These are phyloP conservation scores for Linum lewisii DNA, from an alignment of 345 rosid genomes.

Conservation along the genomic window DNA sequence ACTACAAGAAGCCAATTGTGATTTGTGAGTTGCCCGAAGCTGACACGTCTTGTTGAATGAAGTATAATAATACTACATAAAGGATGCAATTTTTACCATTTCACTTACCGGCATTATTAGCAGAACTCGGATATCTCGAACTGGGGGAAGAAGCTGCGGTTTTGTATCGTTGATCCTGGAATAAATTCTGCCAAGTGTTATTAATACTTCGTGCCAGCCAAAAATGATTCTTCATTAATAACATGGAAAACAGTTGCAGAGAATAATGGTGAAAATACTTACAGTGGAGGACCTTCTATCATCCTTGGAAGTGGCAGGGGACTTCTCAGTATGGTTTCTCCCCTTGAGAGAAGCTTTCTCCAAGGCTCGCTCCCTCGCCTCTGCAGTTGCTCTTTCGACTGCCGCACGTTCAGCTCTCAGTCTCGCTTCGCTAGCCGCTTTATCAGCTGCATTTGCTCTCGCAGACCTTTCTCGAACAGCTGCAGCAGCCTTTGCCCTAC, in stretches of 20 bases:
- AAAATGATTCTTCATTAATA: conserved; percentile 5
- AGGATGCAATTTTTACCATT: not conserved
- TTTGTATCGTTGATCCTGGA: conserved; percentile 52
- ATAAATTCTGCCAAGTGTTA: conserved; percentile 11
- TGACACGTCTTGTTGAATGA: not conserved
- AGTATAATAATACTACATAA: not conserved
- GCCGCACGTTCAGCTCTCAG: conserved; percentile 84
- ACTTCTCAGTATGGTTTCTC: conserved; percentile 42
- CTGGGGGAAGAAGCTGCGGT: conserved; percentile 35
- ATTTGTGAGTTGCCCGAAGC: conserved; percentile 4
- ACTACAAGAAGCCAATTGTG: conserved; percentile 26
- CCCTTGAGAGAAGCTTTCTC: conserved; percentile 47
- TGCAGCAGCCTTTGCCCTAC: conserved; percentile 39
- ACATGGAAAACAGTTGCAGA: not conserved
- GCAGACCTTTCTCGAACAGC: conserved; percentile 47
- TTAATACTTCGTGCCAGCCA: not conserved
- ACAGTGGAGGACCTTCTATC: conserved; percentile 32
- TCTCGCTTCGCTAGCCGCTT: conserved; percentile 55
- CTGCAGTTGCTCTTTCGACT: conserved; percentile 85
- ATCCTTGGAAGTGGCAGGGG: conserved; percentile 40
- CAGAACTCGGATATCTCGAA: conserved; percentile 26
- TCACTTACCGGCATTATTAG: conserved; percentile 36
- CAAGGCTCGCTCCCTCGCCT: conserved; percentile 83
- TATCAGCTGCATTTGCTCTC: conserved; percentile 35
- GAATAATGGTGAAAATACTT: conserved; percentile 18